Conservation (phyloP, 257 asterid genomes). For the Ajuga chamaepitys region DNA sequence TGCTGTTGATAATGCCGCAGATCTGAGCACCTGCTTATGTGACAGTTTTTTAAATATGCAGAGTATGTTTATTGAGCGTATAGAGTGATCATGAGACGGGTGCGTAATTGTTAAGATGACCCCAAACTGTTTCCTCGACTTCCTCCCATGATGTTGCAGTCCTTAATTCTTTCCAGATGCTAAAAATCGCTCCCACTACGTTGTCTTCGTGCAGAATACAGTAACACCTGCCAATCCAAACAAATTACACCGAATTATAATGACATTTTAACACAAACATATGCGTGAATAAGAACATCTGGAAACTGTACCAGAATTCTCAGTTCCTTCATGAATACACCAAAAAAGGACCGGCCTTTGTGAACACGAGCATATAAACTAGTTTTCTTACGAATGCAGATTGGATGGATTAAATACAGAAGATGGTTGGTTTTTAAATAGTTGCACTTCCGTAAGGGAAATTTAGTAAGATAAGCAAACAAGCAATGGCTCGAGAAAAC, state of each 20-base stretch:
- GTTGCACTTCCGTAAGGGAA: background rate
- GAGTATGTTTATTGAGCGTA: background rate
- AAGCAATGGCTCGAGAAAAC: background rate
- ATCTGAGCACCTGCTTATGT: too few relatives aligned
- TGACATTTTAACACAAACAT: background rate
- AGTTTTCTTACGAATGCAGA: background rate
- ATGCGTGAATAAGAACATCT: too few relatives aligned
- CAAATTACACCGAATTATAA: background rate
- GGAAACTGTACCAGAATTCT: too few relatives aligned
- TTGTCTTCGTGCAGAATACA: slow-evolving; percentile 85
- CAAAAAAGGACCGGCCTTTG: background rate
- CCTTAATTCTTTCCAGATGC: slow-evolving; percentile 70
- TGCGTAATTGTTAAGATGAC: slow-evolving; percentile 48
- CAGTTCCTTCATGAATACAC: too few relatives aligned
- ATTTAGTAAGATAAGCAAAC: background rate
- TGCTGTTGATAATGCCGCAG: too few relatives aligned
- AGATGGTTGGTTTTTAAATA: background rate
- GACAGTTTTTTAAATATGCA: background rate
- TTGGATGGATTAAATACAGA: background rate
- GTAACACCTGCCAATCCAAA: slow-evolving; percentile 53
- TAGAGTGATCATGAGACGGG: slow-evolving; percentile 9
- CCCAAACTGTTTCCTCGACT: slow-evolving; percentile 90
- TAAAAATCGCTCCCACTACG: slow-evolving; percentile 73
- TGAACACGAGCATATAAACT: background rate
- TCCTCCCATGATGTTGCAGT: slow-evolving; percentile 79